These are phyloP conservation scores for Nicotiana undulata DNA, from an alignment of 257 asterid genomes.

Conservation along the genomic window DNA sequence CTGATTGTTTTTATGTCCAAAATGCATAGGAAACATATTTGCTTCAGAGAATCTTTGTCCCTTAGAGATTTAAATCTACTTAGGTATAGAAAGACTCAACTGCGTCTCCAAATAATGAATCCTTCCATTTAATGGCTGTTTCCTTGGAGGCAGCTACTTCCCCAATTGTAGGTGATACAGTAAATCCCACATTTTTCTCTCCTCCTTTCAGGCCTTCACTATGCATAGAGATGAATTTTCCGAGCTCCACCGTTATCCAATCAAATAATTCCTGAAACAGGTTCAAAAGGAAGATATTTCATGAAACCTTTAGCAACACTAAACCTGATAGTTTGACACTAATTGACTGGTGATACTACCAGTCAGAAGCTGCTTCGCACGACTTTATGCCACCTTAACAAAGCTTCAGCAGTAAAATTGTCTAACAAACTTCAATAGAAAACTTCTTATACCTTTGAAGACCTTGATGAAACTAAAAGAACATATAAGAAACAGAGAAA, in stretches of 20 bases:
- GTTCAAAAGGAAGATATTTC: neutral
- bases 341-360: neutral
- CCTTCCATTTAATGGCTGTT: constrained; percentile 41
- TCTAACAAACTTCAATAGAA: neutral
- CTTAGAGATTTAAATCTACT: neutral
- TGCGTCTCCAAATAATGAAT: constrained; percentile 26
- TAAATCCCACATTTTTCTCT: constrained; percentile 49
- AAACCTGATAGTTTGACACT: neutral
- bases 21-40: neutral
- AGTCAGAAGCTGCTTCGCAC: neutral
- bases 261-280: constrained; percentile 54
- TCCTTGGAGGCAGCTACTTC: constrained; percentile 32
- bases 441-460: neutral
- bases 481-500: neutral
- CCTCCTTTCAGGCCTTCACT: constrained; percentile 11
- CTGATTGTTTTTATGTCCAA: neutral
- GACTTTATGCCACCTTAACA: neutral
- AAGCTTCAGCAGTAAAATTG: neutral
- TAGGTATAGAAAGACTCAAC: constrained; percentile 33
- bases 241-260: constrained; percentile 47
- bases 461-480: neutral
- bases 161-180: constrained; percentile 44
- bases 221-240: constrained; percentile 42
- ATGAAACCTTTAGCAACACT: neutral
- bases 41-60: neutral